Base-by-base conservation (phyloP, 2,329 filamentous ascomycete species). In the Trichoderma sp. region DNA sequence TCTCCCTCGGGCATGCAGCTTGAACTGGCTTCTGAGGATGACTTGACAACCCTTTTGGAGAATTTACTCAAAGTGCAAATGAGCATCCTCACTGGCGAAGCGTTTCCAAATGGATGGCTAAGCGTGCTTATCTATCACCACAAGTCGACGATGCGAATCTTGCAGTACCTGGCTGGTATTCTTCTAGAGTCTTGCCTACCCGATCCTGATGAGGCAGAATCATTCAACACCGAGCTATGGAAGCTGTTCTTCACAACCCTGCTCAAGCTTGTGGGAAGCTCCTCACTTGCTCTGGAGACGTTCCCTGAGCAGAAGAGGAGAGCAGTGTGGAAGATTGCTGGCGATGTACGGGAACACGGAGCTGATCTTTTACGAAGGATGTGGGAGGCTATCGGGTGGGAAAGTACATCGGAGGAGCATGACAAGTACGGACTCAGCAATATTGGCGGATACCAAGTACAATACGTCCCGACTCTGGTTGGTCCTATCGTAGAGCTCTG, bases 301-400 rank as follows among this genome's bases (percentile, higher is more conserved):
- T 98, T 97, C 76, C 93, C 95, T 0, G 96, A 99, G 78, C 95
- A 99, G 80, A 99, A 98, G 81, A 86, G 95, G 54, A 85, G 95
- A 66, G 94, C 95, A 1, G 94, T 98, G 1, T 99, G 96, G 95
- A 99, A 98, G 81, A 97, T 99, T 76, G 95, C 94, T 4, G 95
- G 95, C 6, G 96, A 99, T 79, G 93, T 99, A 60, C 87, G 95
- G 67, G 94, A 98, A 77, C 87, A 93, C 71, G 95, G 96, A 17
- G 94, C 95, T 4, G 92, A 94, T 60, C 83, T 99, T 9, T 82
- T 99, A 37, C 88, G 91, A 69, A 87, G 88, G 32, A 94, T 91
- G 6, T 99, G 95, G 95, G 92, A 97, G 76, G 92, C 93, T 19
- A 96, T 99, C 70, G 95, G 96, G 13, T 99, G 95, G 95, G 94